phyloP scores from a whole-genome alignment of 768 basidiomycete genomes.

The Lyophyllum decastes region DNA sequence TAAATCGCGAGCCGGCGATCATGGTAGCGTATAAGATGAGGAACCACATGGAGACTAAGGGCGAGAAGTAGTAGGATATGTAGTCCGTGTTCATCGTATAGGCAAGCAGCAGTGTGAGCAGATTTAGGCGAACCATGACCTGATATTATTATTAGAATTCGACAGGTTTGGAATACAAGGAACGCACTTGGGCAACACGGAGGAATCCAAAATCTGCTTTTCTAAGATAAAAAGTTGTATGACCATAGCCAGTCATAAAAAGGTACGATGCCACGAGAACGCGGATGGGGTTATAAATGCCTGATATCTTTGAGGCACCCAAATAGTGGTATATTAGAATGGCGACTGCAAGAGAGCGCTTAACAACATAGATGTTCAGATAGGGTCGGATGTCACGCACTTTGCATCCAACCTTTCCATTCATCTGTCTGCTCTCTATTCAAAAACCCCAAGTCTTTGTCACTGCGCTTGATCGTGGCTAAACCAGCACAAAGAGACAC shows the following conservation, averaged over 20 bases:
- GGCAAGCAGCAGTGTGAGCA: constrained; percentile 78
- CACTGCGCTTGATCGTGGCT: constrained; percentile 63
- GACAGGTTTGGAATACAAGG: background rate
- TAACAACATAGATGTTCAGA: constrained; percentile 5
- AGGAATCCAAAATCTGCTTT: constrained; percentile 85
- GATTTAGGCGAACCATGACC: constrained; percentile 82
- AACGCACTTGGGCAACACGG: constrained; percentile 68
- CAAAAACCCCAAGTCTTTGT: constrained; percentile 86
- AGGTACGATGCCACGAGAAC: constrained; percentile 87
- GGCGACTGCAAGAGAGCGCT: constrained; percentile 49
- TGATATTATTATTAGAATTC: constrained; percentile 23
- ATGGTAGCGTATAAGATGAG: constrained; percentile 84
- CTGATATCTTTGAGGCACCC: constrained; percentile 86
- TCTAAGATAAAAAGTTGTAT: constrained; percentile 85
- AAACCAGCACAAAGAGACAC: constrained; percentile 58
- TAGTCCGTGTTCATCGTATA: constrained; percentile 94
- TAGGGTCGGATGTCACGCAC: constrained; percentile 40
- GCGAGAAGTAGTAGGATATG: constrained; percentile 88
- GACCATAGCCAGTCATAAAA: constrained; percentile 94
- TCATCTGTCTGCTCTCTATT: constrained; percentile 94
- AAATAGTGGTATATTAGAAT: constrained; percentile 94
- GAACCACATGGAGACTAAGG: constrained; percentile 90
- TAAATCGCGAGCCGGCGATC: constrained; percentile 67
- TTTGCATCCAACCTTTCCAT: constrained; percentile 99
- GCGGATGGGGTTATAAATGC: constrained; percentile 92